A percentile compares a stretch with the other conserved stretches of the same genome.
These are phyloP conservation scores for Picocystis salinarum DNA, from an alignment of 139 green algal species.

Conservation along the genomic window DNA sequence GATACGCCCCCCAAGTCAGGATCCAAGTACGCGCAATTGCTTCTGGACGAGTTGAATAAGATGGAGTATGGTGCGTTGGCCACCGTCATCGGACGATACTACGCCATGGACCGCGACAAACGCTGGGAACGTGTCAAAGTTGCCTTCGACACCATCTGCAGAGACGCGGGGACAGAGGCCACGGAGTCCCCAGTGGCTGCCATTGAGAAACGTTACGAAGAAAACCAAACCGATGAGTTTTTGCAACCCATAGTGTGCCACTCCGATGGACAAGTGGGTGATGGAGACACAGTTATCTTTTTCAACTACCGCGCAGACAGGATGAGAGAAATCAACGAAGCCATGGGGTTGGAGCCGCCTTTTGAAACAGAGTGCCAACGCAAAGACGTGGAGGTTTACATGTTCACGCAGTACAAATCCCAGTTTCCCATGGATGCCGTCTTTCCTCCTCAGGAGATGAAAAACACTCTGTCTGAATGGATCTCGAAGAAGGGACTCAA, in stretches of 20 bases:
- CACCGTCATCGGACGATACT: conserved; percentile 4
- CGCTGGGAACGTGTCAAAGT: conserved; percentile 6
- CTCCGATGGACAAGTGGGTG: neutral
- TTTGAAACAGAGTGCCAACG: conserved; percentile 1
- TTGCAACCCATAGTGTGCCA: conserved; percentile 4
- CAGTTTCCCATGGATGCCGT: neutral
- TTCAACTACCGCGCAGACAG: conserved; percentile 6
- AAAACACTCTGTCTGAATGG: neutral
- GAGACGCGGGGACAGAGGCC: neutral
- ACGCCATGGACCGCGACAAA: conserved; percentile 8
- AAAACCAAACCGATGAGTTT: conserved; percentile 5
- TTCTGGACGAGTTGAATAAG: neutral
- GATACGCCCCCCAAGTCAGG: neutral
- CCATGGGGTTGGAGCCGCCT: neutral
- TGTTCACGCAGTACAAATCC: neutral
- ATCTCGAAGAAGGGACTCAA: conserved; percentile 1
- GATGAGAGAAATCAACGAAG: conserved; percentile 1
- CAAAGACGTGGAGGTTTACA: neutral
- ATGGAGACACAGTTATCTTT: conserved; percentile 6
- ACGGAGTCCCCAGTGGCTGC: neutral
- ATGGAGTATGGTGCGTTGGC: neutral
- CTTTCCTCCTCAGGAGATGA: neutral
- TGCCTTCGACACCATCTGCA: conserved; percentile 1
- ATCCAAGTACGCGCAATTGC: neutral
- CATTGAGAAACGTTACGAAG: neutral